Conservation (phyloP, 441 rosid genomes). For the Pelargonium citronellum region DNA sequence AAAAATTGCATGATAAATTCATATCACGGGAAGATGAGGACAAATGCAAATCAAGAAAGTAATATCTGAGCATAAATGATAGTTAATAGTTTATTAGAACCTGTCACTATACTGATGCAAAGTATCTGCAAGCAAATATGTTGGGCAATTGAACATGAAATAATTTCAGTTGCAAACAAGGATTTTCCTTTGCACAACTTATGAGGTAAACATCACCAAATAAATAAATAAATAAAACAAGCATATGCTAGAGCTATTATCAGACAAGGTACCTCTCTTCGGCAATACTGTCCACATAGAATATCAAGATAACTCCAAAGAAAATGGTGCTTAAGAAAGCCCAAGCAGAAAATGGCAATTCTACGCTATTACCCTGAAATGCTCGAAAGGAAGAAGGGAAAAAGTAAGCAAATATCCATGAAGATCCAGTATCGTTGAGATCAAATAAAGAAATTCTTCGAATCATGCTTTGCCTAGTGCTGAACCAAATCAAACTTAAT, state of each 20-base stretch:
- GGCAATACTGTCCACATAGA: slow-evolving; percentile 77
- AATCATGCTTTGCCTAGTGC: background rate
- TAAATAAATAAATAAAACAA: background rate
- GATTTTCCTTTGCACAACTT: background rate
- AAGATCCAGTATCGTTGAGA: slow-evolving; percentile 14
- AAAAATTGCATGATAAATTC: background rate
- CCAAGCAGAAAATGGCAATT: slow-evolving; percentile 83
- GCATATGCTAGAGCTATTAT: background rate
- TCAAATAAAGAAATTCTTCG: slow-evolving; percentile 10
- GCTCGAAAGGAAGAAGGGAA: slow-evolving; percentile 23
- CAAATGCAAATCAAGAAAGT: background rate
- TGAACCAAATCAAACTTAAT: slow-evolving; percentile 6
- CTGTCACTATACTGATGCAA: background rate
- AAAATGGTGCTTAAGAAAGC: slow-evolving; percentile 68
- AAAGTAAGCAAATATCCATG: slow-evolving; percentile 18
- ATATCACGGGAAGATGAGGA: background rate
- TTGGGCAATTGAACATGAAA: background rate
- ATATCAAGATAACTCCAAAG: slow-evolving; percentile 78
- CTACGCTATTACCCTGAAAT: slow-evolving; percentile 47
- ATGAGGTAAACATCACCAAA: background rate
- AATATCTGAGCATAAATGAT: background rate
- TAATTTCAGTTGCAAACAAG: background rate
- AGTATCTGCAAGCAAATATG: slow-evolving; percentile 1
- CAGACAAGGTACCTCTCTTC: slow-evolving; percentile 71
- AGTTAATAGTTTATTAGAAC: background rate